Conservation (phyloP, 257 asterid genomes). For the Solanum bukasovii region DNA sequence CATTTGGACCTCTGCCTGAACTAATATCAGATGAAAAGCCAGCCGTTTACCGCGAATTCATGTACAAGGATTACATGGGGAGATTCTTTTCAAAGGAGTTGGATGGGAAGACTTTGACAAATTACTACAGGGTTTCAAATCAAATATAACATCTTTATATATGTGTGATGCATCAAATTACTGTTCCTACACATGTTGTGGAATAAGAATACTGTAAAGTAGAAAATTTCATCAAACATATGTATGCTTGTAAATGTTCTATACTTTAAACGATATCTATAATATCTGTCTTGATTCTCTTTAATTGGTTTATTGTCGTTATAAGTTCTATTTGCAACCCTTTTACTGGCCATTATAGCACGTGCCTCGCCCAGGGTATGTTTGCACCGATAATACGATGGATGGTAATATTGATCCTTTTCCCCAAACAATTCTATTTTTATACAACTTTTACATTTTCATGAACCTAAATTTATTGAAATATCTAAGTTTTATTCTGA, state of each 20-base stretch:
- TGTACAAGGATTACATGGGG: slow-evolving; percentile 12
- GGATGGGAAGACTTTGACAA: slow-evolving; percentile 32
- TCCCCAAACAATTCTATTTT: neutral
- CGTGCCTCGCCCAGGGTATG: neutral
- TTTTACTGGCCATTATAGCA: neutral
- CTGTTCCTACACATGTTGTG: neutral
- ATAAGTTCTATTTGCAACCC: neutral
- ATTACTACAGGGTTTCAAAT: slow-evolving; percentile 20
- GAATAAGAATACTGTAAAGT: neutral
- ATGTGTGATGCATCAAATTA: neutral
- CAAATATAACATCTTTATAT: neutral
- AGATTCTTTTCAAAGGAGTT: slow-evolving; percentile 38
- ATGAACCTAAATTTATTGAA: neutral
- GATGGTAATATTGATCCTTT: no score
- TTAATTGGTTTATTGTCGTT: neutral
- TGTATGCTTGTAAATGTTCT: neutral
- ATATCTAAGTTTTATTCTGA: neutral
- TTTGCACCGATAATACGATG: no score
- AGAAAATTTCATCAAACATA: neutral
- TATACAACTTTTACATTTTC: neutral
- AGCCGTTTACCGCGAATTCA: slow-evolving; percentile 18
- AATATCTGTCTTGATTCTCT: neutral
- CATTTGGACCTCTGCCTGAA: slow-evolving; percentile 28
- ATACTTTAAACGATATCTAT: neutral
- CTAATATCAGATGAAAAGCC: slow-evolving; percentile 21